Evolutionary conservation across 2,329 filamentous ascomycete genomes (phyloP).

Genomic region (Ophiosphaerella herpotricha): DNA sequence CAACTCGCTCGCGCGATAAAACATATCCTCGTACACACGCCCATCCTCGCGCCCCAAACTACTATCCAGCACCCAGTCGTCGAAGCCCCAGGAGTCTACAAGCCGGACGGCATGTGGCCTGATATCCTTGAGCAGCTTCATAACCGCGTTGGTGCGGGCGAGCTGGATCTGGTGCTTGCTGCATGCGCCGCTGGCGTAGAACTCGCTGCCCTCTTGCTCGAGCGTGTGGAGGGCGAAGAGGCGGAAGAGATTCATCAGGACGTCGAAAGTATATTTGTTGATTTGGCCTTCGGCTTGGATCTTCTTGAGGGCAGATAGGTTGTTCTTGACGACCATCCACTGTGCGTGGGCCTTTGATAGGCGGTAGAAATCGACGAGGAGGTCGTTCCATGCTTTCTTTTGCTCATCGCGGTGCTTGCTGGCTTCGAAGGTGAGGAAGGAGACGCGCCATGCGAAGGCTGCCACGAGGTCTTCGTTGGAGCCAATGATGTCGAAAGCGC

Average conservation of each 20-base stretch:
- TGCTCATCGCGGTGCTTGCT: constrained; percentile 74
- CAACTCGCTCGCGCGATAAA: constrained; percentile 70
- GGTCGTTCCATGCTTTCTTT: constrained; percentile 75
- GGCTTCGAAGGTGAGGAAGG: constrained; percentile 76
- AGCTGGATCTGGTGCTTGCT: constrained; percentile 75
- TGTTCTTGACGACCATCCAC: constrained; percentile 79
- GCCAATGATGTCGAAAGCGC: constrained; percentile 74
- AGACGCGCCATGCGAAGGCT: constrained; percentile 76
- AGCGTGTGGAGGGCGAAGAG: constrained; percentile 69
- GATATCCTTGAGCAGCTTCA: constrained; percentile 72
- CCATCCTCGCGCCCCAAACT: constrained; percentile 72
- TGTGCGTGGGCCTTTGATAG: constrained; percentile 76
- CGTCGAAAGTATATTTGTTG: constrained; percentile 59
- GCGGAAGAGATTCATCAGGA: constrained; percentile 70
- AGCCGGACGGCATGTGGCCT: constrained; percentile 73
- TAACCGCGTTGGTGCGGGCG: constrained; percentile 68
- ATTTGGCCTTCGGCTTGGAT: constrained; percentile 58
- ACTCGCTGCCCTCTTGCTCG: constrained; percentile 71
- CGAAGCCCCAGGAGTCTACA: constrained; percentile 76
- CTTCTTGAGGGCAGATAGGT: constrained; percentile 70
- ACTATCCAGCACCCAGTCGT: constrained; percentile 77
- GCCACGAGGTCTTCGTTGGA: constrained; percentile 71
- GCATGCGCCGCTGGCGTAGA: constrained; percentile 71
- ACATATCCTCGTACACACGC: constrained; percentile 78
- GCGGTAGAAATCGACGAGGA: constrained; percentile 78